A percentile compares a stretch with the other conserved stretches of the same genome.
Evolutionary conservation across 1,139 yeast genomes (phyloP).

Genomic region (Ashbya aceris): DNA sequence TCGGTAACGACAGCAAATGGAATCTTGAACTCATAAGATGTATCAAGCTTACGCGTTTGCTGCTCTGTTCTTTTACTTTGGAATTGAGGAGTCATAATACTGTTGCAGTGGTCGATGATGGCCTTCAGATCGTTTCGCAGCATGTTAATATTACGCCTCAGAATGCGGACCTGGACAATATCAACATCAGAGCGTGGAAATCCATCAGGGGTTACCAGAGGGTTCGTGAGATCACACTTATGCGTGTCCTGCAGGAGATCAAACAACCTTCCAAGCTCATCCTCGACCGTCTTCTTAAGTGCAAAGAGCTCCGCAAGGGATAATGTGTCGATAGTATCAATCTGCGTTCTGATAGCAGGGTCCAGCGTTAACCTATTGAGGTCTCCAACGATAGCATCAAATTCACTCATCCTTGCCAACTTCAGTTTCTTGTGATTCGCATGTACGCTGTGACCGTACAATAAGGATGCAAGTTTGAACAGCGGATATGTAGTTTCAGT

Average conservation of each 20-base stretch:
- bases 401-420: slow-evolving; percentile 1
- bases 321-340: slow-evolving; percentile 4
- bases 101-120: slow-evolving; percentile 42
- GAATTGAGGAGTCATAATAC: slow-evolving; percentile 39
- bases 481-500: no score
- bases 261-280: slow-evolving; percentile 14
- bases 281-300: slow-evolving; percentile 17
- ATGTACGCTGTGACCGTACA: no score
- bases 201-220: slow-evolving; percentile 62
- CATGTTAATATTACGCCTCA: slow-evolving; percentile 56
- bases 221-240: slow-evolving; percentile 53
- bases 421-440: not conserved
- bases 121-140: slow-evolving; percentile 57
- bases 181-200: slow-evolving; percentile 82
- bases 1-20: slow-evolving; percentile 54
- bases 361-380: slow-evolving; percentile 5
- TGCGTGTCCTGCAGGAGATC: slow-evolving; percentile 18
- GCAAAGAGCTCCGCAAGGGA: slow-evolving; percentile 9
- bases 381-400: slow-evolving; percentile 6
- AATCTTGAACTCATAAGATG: slow-evolving; percentile 17
- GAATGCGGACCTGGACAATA: slow-evolving; percentile 53
- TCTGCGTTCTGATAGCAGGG: not conserved
- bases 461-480: no score
- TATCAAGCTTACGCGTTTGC: not conserved
- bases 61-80: slow-evolving; percentile 8